Evolutionary conservation across 257 asterid genomes (phyloP), one percentile per base, ranked within the genome.

Genomic region (Ophiorrhiza pumila): DNA sequence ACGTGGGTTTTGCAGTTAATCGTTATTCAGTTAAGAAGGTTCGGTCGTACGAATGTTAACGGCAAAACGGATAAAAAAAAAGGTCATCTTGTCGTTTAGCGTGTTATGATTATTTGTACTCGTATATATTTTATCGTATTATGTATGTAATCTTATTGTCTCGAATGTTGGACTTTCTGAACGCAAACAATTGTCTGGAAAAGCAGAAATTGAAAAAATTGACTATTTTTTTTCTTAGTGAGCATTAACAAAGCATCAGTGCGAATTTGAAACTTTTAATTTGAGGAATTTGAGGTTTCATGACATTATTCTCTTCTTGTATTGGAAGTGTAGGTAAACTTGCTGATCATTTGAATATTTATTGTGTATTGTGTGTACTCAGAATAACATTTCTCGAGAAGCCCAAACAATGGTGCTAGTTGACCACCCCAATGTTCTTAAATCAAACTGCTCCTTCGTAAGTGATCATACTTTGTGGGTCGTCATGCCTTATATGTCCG

Each of bases 401-500:
- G 94, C 97, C 56, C 99, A 90, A 78, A 95, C 95, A 5, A 95
- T 92, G 99, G 87, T 90, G 79, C 88, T 90, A 76, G 90, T 95
- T 76, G 98, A 95, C 77, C 99, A 95, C 78, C 93, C 96, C 66
- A 92, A 89, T 80, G 97, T 95, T 82, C 89, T 95, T 53, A 95
- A 92, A 79, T 90, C 99, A 23, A 94, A 90, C 76, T 95, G 99
- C 79, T 95, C 99, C 42, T 95, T 95, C 67, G 98, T 95, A 64
- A 85, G 84, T 65, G 98, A 87, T 77, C 97, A 95, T 80, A 92
- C 83, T 76, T 79, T 95, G 74, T 95, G 98, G 99, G 96, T 95
- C 32, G 91, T 95, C 71, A 95, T 95, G 99, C 99, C 98, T 76
- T 95, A 81, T 81, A 92, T 92, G 98, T 84, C 94, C 55, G 97